A percentile compares a stretch with the other conserved stretches of the same genome.
Conservation (phyloP, 345 rosid genomes). For the Pistacia integerrima region DNA sequence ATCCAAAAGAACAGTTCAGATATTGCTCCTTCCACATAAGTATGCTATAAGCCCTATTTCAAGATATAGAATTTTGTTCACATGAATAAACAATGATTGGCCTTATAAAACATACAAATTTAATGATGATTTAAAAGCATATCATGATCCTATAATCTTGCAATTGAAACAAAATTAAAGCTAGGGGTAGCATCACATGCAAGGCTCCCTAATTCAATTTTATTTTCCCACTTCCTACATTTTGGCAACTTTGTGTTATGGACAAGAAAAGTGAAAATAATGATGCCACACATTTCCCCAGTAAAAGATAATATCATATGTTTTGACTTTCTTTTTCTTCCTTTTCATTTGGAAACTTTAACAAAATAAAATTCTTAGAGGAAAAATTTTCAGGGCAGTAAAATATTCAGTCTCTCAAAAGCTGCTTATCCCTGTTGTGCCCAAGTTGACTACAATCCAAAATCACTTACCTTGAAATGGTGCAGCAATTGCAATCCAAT, state of each 20-base stretch:
- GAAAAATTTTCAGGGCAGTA: not conserved
- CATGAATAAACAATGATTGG: not conserved
- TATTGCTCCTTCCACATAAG: not conserved
- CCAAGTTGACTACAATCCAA: conserved; percentile 13
- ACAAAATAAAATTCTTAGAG: not conserved
- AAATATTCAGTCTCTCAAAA: not conserved
- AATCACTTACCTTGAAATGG: conserved; percentile 74
- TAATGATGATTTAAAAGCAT: not conserved
- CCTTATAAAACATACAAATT: not conserved
- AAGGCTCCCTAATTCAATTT: not conserved
- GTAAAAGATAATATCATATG: not conserved
- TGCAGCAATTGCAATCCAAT: conserved; percentile 96
- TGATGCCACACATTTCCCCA: not conserved
- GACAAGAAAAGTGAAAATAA: not conserved
- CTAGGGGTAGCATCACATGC: not conserved
- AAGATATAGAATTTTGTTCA: not conserved
- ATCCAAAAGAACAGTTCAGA: not conserved
- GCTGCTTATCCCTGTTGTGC: not conserved
- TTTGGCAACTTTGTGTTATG: not conserved
- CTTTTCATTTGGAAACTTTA: not conserved
- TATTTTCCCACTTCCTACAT: not conserved
- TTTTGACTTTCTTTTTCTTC: not conserved
- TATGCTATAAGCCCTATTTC: not conserved
- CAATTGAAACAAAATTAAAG: not conserved
- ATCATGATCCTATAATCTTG: not conserved